Evolutionary conservation across 345 rosid species (phyloP), one percentile per base, ranked within the genome.

Genomic region (Lepidium sativum): DNA sequence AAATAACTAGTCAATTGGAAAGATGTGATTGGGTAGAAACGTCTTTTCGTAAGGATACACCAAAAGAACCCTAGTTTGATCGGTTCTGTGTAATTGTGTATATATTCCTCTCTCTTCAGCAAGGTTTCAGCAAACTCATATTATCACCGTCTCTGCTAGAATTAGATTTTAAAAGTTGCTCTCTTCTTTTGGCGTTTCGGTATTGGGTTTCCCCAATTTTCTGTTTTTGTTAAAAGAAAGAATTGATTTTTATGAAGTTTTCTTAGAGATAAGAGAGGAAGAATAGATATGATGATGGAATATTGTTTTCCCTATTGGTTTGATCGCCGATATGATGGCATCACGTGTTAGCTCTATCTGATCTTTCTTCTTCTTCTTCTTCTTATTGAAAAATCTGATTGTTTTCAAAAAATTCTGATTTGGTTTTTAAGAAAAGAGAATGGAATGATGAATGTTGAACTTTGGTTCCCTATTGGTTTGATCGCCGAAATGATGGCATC

Each of bases 291-390:
- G 76, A 72, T 72, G 76, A 72, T 65, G 20, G 59, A 71, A 64
- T 1, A 0, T 41, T 6, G 4, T 0, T 65, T 71, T 72, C 76
- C 76, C 76, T 72, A 72, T 72, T 72, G 76, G 71, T 72, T 72
- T 72, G 71, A 65, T 65, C 3, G 71, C 76, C 76, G 76, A 41
- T 0, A 72, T 72, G 76, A 72, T 72, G 76, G 76, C 76, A 58
- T 65, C 66, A 72, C 49, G 71, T 72, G 65, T 72, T 72, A 72
- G 76, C 76, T 72, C 76, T 70, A 70, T 63, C 75, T 70, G 75
- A 70, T 70, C 75, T 25, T 62, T 6, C 18, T 54, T n/a, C 18
- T 54, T n/a, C 29, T 25, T 25, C 25, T 23, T 4, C 29, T n/a
- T n/a, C n/a, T 25, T 25, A 25, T 25, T 25, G 6, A 25, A 25